Percentiles rank a stretch among this genome's conserved stretches.
These are phyloP conservation scores for Cladosporium sp. DNA, from an alignment of 2,329 filamentous ascomycete species.

Conservation along the genomic window DNA sequence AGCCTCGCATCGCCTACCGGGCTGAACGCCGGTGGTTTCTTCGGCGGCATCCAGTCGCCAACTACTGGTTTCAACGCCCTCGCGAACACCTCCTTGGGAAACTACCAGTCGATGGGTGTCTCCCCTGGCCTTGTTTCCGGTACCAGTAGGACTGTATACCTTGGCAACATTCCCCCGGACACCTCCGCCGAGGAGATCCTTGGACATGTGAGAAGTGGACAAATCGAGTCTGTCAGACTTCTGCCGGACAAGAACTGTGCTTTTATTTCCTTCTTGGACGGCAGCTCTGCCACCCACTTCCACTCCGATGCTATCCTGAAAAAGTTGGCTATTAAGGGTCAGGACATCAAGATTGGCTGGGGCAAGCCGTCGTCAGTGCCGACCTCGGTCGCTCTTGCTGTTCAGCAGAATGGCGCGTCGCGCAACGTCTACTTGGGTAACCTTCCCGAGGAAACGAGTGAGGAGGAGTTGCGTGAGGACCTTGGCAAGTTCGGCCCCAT, in stretches of 20 bases:
- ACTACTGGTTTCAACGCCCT: constrained; percentile 66
- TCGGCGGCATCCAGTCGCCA: constrained; percentile 78
- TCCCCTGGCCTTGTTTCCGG: constrained; percentile 76
- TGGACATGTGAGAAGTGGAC: constrained; percentile 90
- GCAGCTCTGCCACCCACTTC: constrained; percentile 96
- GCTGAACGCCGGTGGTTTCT: constrained; percentile 72
- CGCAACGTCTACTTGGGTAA: constrained; percentile 97
- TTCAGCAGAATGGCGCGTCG: constrained; percentile 94
- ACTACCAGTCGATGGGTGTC: constrained; percentile 57
- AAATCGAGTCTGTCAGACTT: constrained; percentile 97
- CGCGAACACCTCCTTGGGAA: constrained; percentile 36
- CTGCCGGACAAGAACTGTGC: constrained; percentile 99
- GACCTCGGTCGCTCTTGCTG: constrained; percentile 91
- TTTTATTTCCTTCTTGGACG: constrained; percentile 98
- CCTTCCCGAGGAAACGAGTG: constrained; percentile 78
- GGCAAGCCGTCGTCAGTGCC: constrained; percentile 97
- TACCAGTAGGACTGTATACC: constrained; percentile 91
- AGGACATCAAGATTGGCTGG: constrained; percentile 99
- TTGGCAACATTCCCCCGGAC: constrained; percentile 97
- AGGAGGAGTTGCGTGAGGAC: constrained; percentile 90
- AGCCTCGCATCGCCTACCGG: constrained; percentile 79
- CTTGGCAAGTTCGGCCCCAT: constrained; percentile 93
- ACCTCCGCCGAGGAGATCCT: constrained; percentile 95
- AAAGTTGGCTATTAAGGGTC: constrained; percentile 95
- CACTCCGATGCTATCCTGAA: constrained; percentile 99